Base-by-base conservation (phyloP, 306 rosid species). In the Astragalus glycyphyllos region DNA sequence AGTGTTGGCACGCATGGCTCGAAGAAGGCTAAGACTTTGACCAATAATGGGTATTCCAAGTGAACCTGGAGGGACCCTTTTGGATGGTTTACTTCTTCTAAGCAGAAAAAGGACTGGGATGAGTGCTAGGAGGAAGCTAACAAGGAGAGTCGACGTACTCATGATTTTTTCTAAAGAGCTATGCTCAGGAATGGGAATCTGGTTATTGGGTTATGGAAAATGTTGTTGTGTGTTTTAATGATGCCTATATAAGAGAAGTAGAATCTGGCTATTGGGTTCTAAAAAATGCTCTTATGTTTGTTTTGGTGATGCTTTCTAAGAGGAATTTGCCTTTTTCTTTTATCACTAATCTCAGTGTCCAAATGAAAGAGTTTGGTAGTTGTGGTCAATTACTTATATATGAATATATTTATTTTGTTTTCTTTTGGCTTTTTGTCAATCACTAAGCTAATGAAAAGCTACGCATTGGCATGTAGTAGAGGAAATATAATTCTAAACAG, bases 61-160 rank as follows among this genome's bases (percentile, higher is more conserved):
- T 12, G 89, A 88, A 47, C 92, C 97, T 6, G 97, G 96, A 35
- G 97, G 96, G n/a, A 82, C 65, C 48, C 78, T 80, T 67, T 73
- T 53, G 37, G 80, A 67, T 70, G 81, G 31, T 79, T 47, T 86
- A 66, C 78, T 71, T 57, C 71, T 84, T n/a, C 23, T 29, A 1
- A 91, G 66, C 26, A 86, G 73, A 37, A 85, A 65, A 65, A 84
- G 68, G 54, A 85, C 35, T 67, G 87, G 81, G 54, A 81, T 78
- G 55, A 88, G 63, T 14, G 31, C 31, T 1, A 83, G 72, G 37
- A 85, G 81, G 45, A 80, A 58, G 47, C 53, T 44, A 46, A 69
- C 49, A 6, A 85, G 46, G 20, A 76, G 29, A 50, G n/a, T n/a
- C n/a, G n/a, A 67, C 20, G 46, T 11, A 34, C 8, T 69, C 92